A percentile compares a stretch with the other conserved stretches of the same genome.
Conservation (phyloP, 257 asterid genomes). For the Craterostigma plantagineum region DNA sequence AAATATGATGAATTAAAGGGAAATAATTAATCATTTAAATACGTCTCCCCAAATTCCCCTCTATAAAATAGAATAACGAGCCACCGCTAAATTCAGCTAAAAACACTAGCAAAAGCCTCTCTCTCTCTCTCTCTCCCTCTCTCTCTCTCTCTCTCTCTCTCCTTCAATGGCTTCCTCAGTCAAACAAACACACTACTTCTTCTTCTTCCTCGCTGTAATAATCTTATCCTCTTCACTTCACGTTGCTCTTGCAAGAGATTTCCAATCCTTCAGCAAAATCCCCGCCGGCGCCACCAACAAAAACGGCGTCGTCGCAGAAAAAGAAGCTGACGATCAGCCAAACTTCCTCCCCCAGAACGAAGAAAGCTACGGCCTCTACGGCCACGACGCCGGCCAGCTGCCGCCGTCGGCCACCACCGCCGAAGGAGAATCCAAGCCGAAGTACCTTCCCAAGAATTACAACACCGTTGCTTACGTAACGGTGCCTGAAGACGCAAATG, state of each 20-base stretch:
- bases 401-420: slow-evolving; percentile 26
- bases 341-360: slow-evolving; percentile 34
- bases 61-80: no score
- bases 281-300: slow-evolving; percentile 11
- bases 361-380: slow-evolving; percentile 44
- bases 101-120: background rate
- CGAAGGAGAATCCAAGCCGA: slow-evolving; percentile 6
- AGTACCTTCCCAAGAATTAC: slow-evolving; percentile 54
- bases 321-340: slow-evolving; percentile 15
- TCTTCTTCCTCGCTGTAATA: slow-evolving; percentile 19
- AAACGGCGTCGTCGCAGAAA: background rate
- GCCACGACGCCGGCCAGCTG: slow-evolving; percentile 34
- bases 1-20: no score
- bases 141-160: no score
- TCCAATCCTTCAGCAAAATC: slow-evolving; percentile 50
- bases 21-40: no score
- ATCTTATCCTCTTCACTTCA: slow-evolving; percentile 14
- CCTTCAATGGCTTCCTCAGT: slow-evolving; percentile 2
- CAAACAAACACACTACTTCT: slow-evolving; percentile 5
- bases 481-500: slow-evolving; percentile 16
- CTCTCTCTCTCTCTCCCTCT: no score
- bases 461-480: slow-evolving; percentile 49
- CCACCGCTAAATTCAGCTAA: background rate
- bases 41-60: no score
- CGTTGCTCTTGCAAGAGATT: slow-evolving; percentile 35